Evolutionary conservation across 257 asterid species (phyloP).

Genomic region (Solanum bukasovii): DNA sequence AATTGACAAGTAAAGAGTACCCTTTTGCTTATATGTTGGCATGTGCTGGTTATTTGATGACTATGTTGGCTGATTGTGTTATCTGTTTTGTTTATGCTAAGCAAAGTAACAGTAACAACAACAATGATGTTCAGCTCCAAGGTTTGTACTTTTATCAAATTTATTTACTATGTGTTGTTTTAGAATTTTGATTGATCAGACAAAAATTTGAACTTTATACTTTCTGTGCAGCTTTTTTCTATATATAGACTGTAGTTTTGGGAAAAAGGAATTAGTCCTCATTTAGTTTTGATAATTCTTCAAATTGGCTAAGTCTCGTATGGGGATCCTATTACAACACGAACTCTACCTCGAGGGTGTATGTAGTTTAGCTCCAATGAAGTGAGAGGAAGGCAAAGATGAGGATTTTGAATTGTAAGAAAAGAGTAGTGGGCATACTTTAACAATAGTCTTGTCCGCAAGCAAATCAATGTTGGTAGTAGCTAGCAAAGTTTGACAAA

Average conservation of each 20-base stretch:
- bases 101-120: background rate
- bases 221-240: background rate
- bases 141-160: conserved; percentile 23
- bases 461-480: background rate
- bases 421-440: background rate
- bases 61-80: conserved; percentile 73
- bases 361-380: too few relatives aligned
- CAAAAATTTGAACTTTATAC: background rate
- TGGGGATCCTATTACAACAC: too few relatives aligned
- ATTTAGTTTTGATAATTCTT: background rate
- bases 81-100: conserved; percentile 48
- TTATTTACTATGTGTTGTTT: background rate
- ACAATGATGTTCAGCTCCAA: conserved; percentile 33
- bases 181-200: background rate
- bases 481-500: background rate
- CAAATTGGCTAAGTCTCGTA: too few relatives aligned
- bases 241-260: background rate
- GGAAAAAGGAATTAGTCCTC: background rate
- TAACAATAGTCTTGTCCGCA: background rate
- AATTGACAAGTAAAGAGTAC: conserved; percentile 49
- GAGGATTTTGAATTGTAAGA: background rate
- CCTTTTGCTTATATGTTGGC: conserved; percentile 92
- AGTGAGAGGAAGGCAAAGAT: too few relatives aligned
- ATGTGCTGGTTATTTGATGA: conserved; percentile 61
- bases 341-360: too few relatives aligned